Conservation (phyloP, 2,329 filamentous ascomycete genomes). For the Uncinocarpus reesii region DNA sequence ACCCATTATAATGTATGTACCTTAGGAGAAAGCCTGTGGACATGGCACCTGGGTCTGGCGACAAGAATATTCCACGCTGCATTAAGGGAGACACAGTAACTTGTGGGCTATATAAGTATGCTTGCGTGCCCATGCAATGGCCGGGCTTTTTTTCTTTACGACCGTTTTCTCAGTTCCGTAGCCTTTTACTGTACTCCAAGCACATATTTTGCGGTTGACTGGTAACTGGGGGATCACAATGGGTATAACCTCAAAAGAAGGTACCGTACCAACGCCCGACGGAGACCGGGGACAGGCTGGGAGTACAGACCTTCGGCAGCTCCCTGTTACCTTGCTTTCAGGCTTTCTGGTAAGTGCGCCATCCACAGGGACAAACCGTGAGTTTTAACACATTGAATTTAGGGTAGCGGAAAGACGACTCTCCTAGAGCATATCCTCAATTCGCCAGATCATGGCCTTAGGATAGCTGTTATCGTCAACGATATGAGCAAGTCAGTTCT, state of each 20-base stretch:
- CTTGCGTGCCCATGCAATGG: too few relatives aligned
- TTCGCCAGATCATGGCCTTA: conserved; percentile 53
- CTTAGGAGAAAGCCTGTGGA: neutral
- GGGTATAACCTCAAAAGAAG: neutral
- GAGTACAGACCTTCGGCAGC: conserved; percentile 22
- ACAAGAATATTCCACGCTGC: neutral
- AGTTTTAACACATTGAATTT: neutral
- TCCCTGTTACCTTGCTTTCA: conserved; percentile 52
- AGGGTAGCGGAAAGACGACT: conserved; percentile 63
- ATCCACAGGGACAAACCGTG: neutral
- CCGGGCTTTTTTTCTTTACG: neutral
- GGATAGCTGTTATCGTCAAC: conserved; percentile 63
- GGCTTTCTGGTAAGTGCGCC: conserved; percentile 44
- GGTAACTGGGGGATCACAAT: neutral
- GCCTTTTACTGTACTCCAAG: neutral
- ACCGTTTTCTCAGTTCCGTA: neutral
- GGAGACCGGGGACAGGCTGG: neutral
- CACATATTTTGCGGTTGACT: neutral
- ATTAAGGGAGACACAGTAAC: neutral
- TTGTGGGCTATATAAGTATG: neutral
- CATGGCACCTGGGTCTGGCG: neutral
- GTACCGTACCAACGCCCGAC: neutral
- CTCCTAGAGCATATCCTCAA: conserved; percentile 58
- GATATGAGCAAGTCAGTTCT: conserved; percentile 51
- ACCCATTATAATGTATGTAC: conserved; percentile 8